A percentile compares a stretch with the other conserved stretches of the same genome.
These are phyloP conservation scores for Aphanomyces astaci DNA, from an alignment of 352 stramenopile species.

Conservation along the genomic window DNA sequence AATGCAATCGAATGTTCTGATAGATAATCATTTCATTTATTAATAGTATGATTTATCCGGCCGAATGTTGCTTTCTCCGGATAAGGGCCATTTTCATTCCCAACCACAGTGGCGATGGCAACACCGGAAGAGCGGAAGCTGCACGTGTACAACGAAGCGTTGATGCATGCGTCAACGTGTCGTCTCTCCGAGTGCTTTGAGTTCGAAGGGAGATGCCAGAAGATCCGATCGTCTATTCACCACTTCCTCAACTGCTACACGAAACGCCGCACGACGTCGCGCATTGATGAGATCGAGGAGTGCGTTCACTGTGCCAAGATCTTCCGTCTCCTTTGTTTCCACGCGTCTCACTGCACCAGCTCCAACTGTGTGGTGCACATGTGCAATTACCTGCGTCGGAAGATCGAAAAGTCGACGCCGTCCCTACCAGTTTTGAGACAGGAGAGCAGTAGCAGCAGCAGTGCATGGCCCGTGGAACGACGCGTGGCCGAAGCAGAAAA, in stretches of 20 bases:
- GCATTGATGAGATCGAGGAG: constrained; percentile 66
- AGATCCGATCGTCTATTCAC: constrained; percentile 83
- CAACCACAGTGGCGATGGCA: background rate
- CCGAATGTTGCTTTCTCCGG: background rate
- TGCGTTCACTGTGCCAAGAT: constrained; percentile 72
- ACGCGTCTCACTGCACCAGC: constrained; percentile 63
- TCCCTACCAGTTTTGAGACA: constrained; percentile 49
- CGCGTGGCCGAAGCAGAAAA: constrained; percentile 74
- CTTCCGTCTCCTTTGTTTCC: constrained; percentile 79
- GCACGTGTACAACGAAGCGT: constrained; percentile 74
- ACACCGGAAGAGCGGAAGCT: constrained; percentile 70
- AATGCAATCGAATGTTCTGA: no score
- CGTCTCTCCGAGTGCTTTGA: constrained; percentile 46
- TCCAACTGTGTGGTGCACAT: constrained; percentile 70
- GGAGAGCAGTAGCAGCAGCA: constrained; percentile 35
- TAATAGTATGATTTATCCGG: background rate
- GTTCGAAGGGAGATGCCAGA: constrained; percentile 64
- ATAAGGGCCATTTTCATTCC: background rate
- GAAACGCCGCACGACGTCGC: constrained; percentile 48
- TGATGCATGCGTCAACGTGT: constrained; percentile 64
- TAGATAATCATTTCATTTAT: no score
- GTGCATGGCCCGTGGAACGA: constrained; percentile 70
- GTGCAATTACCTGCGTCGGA: constrained; percentile 79
- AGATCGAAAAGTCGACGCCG: constrained; percentile 61
- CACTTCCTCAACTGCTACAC: constrained; percentile 83